Conservation (phyloP, 2,329 filamentous ascomycete genomes). For the Penicillium sp. region DNA sequence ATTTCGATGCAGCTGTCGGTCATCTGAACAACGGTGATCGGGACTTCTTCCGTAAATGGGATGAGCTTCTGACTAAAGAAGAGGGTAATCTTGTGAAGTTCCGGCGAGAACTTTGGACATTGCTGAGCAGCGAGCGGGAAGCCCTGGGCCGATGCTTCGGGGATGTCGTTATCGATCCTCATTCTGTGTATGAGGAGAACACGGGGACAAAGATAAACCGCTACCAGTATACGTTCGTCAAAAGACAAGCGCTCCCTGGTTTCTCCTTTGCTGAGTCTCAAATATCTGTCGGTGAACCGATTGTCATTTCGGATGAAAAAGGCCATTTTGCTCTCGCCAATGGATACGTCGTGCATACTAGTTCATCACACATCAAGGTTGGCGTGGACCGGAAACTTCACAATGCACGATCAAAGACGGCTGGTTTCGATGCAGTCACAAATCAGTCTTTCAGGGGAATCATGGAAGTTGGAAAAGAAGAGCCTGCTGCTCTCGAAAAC, state of each 20-base stretch:
- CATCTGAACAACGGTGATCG: slow-evolving; percentile 73
- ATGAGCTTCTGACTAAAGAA: slow-evolving; percentile 86
- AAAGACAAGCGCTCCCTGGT: slow-evolving; percentile 57
- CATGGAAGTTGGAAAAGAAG: slow-evolving; percentile 73
- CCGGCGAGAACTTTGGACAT: slow-evolving; percentile 90
- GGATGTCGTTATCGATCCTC: slow-evolving; percentile 78
- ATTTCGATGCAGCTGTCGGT: slow-evolving; percentile 76
- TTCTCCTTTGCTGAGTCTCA: slow-evolving; percentile 93
- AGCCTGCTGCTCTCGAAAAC: slow-evolving; percentile 36
- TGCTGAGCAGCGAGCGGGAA: slow-evolving; percentile 85
- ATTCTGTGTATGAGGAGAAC: slow-evolving; percentile 67
- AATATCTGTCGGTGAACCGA: slow-evolving; percentile 78
- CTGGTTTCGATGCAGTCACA: slow-evolving; percentile 69
- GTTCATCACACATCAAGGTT: slow-evolving; percentile 73
- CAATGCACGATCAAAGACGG: slow-evolving; percentile 72
- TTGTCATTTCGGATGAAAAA: slow-evolving; percentile 93
- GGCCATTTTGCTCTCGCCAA: slow-evolving; percentile 94
- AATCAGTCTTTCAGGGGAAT: slow-evolving; percentile 90
- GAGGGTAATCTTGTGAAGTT: slow-evolving; percentile 86
- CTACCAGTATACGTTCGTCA: slow-evolving; percentile 80
- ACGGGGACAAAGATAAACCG: slow-evolving; percentile 82
- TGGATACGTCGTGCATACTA: slow-evolving; percentile 79
- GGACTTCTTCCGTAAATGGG: slow-evolving; percentile 92
- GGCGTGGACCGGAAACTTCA: slow-evolving; percentile 88
- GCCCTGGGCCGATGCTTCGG: slow-evolving; percentile 86